Evolutionary conservation across 2,329 filamentous ascomycete genomes (phyloP).

Genomic region (Cladobotryum mycophilum): DNA sequence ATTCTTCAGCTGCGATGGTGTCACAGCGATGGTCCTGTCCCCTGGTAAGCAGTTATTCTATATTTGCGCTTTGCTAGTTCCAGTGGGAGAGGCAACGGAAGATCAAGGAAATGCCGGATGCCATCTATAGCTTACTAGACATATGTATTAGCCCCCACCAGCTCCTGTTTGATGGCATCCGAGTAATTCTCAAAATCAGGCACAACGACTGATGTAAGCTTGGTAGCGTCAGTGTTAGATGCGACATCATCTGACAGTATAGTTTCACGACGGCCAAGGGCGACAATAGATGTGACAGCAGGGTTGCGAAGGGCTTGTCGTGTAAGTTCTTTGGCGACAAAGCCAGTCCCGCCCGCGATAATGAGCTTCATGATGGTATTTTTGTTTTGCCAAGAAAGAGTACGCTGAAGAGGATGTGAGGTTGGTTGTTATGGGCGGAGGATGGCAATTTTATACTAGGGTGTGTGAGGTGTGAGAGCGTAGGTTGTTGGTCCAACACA

Average conservation of each 20-base stretch:
- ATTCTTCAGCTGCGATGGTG: slow-evolving; percentile 26
- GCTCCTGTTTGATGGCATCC: slow-evolving; percentile 31
- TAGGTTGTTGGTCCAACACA: too few species aligned
- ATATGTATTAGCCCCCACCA: slow-evolving; percentile 36
- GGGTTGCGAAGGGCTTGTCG: slow-evolving; percentile 33
- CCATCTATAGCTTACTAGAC: background rate
- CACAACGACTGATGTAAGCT: slow-evolving; percentile 34
- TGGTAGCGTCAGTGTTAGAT: slow-evolving; percentile 22
- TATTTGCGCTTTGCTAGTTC: background rate
- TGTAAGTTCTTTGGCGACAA: slow-evolving; percentile 36
- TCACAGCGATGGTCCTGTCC: slow-evolving; percentile 36
- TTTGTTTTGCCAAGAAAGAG: too few species aligned
- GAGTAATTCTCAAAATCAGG: slow-evolving; percentile 36
- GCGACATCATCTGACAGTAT: slow-evolving; percentile 18
- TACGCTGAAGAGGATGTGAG: too few species aligned
- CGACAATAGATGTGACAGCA: slow-evolving; percentile 34
- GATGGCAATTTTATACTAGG: too few species aligned
- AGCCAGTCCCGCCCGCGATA: slow-evolving; percentile 36
- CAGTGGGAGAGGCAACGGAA: background rate
- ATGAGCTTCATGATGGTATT: slow-evolving; percentile 35
- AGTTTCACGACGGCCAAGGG: slow-evolving; percentile 33
- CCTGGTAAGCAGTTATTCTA: too few species aligned
- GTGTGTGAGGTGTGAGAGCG: too few species aligned
- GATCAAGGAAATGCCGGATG: slow-evolving; percentile 29
- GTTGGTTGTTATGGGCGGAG: too few species aligned